Percentiles rank a stretch among this genome's conserved stretches.
phyloP scores from a whole-genome alignment of 192 early-diverging fungal genomes.

The Podochytrium sp. region DNA sequence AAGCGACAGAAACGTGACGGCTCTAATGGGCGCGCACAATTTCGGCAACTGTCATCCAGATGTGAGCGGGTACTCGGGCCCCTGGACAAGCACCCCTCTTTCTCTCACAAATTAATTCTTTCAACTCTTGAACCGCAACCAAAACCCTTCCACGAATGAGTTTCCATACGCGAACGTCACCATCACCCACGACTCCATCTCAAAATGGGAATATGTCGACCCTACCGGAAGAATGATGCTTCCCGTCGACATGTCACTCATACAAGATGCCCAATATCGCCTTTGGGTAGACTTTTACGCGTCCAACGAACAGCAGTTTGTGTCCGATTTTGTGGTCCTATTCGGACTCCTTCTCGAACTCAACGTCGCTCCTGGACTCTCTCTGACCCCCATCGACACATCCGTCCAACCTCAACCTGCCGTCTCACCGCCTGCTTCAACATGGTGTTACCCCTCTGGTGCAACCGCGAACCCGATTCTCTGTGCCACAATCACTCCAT shows the following conservation, averaged over 20 bases:
- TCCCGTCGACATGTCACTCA: slow-evolving; percentile 7
- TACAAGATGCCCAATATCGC: slow-evolving; percentile 12
- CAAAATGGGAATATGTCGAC: neutral
- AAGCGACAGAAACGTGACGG: slow-evolving; percentile 71
- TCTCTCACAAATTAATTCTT: slow-evolving; percentile 52
- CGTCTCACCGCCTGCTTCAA: neutral
- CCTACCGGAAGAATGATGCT: neutral
- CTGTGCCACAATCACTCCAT: neutral
- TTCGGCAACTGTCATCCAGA: slow-evolving; percentile 67
- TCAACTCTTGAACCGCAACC: neutral
- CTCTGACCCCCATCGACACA: neutral
- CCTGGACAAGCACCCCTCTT: slow-evolving; percentile 44
- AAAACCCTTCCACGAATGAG: slow-evolving; percentile 17
- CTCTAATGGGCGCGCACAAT: slow-evolving; percentile 72
- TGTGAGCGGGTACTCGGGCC: slow-evolving; percentile 64
- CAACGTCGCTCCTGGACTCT: neutral
- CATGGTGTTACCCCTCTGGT: neutral
- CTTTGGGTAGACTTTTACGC: slow-evolving; percentile 22
- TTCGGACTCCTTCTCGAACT: neutral
- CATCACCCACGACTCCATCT: neutral
- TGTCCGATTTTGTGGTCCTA: slow-evolving; percentile 12
- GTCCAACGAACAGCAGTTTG: slow-evolving; percentile 14
- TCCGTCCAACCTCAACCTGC: neutral
- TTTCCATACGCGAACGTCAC: slow-evolving; percentile 1
- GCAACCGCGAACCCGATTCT: neutral